Conservation (phyloP, 2,329 filamentous ascomycete species). For the Neofusicoccum cordaticola region DNA sequence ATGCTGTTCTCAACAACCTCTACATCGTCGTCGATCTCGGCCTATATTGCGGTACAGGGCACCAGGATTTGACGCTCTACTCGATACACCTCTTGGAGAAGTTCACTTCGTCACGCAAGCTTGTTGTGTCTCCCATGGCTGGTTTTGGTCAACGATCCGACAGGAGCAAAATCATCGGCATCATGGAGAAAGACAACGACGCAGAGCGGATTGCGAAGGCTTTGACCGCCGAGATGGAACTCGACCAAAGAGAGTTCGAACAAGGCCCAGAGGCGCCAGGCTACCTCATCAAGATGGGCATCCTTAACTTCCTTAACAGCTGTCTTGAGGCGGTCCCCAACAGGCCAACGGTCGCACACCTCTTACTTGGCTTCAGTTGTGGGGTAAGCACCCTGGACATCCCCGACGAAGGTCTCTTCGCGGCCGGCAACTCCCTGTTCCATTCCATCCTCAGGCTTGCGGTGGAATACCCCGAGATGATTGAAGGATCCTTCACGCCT, state of each 20-base stretch:
- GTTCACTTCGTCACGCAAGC: conserved; percentile 77
- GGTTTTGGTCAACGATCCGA: conserved; percentile 61
- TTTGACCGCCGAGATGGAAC: conserved; percentile 65
- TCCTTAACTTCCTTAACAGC: conserved; percentile 80
- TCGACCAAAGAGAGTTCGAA: conserved; percentile 68
- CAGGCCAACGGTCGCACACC: conserved; percentile 82
- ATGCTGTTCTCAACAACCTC: conserved; percentile 80
- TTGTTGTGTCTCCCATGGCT: conserved; percentile 67
- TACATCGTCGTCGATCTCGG: conserved; percentile 78
- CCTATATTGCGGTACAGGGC: conserved; percentile 79
- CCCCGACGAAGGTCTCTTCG: conserved; percentile 67
- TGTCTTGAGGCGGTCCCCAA: conserved; percentile 73
- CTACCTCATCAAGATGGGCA: conserved; percentile 78
- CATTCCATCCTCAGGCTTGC: conserved; percentile 75
- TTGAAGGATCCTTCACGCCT: conserved; percentile 29
- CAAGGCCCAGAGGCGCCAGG: conserved; percentile 66
- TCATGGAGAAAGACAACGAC: conserved; percentile 79
- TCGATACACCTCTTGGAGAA: conserved; percentile 82
- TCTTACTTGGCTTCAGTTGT: conserved; percentile 84
- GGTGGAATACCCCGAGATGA: conserved; percentile 62
- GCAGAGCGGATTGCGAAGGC: conserved; percentile 75
- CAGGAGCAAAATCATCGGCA: conserved; percentile 81
- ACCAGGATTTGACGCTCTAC: conserved; percentile 74
- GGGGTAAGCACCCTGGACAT: conserved; percentile 67
- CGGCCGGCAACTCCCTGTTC: conserved; percentile 71